phyloP scores from a whole-genome alignment of 129 eudicot genomes.

The Pseudognaphalium luteoalbum region DNA sequence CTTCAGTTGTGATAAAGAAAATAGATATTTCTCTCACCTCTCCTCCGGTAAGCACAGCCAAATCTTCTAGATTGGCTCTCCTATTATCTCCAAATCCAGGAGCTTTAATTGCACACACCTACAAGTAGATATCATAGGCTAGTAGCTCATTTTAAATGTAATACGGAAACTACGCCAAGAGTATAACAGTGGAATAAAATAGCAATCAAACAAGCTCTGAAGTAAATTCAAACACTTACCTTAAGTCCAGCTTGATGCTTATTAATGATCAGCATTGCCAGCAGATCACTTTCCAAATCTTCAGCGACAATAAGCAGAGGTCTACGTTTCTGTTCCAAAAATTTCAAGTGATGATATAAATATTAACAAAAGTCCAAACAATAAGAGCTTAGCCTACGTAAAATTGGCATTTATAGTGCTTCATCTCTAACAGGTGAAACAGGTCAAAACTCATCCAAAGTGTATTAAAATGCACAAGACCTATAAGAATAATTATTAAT shows the following conservation, averaged over 20 bases:
- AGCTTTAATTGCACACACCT: slow-evolving; percentile 99
- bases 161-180: background rate
- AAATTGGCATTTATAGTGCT: background rate
- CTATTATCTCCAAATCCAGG: slow-evolving; percentile 98
- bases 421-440: background rate
- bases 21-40: slow-evolving; percentile 58
- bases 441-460: background rate
- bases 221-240: slow-evolving; percentile 32
- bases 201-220: background rate
- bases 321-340: slow-evolving; percentile 46
- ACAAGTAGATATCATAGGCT: slow-evolving; percentile 13
- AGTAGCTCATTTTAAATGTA: background rate
- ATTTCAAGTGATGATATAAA: slow-evolving; percentile 9
- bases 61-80: slow-evolving; percentile 92
- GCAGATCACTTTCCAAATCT: slow-evolving; percentile 86
- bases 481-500: background rate
- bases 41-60: slow-evolving; percentile 94
- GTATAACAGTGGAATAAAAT: background rate
- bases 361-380: background rate
- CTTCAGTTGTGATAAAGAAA: background rate
- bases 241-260: slow-evolving; percentile 85
- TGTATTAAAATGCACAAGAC: background rate
- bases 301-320: slow-evolving; percentile 90
- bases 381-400: background rate
- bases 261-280: slow-evolving; percentile 80